Evolutionary conservation across 306 rosid genomes (phyloP), one percentile per base, ranked within the genome.

Genomic region (Sindora glabra): DNA sequence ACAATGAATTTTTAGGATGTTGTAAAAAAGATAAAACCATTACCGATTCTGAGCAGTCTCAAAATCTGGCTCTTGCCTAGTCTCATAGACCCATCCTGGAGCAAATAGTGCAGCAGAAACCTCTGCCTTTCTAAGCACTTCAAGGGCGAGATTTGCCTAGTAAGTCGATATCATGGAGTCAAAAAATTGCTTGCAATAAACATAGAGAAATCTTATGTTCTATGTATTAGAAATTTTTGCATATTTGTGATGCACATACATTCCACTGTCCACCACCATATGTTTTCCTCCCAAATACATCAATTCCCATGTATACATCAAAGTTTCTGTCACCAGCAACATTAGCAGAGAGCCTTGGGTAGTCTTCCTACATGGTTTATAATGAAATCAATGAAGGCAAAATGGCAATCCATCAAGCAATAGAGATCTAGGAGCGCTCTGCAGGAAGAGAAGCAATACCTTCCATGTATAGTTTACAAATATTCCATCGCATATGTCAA

Each of bases 181-280:
- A 64, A 26, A 10, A 45, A 58, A 64, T n/a, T n/a, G n/a, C n/a
- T n/a, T n/a, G 9, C 14, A 54, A 0, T 17, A 17, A 3, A 59
- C 21, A 48, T 40, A 42, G 11, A 27, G 13, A 59, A 24, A 57
- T 23, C 18, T 49, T 36, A 42, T 59, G 61, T 60, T 62, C 15
- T 4, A 32, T 29, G 48, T 22, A 11, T 22, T 27, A 5, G 24
- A 37, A 39, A 56, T 45, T 55, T 27, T 27, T 19, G 65, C 38
- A 59, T 68, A 39, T 55, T n/a, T 50, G 49, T 36, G 55, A 53
- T 50, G 17, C 44, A 67, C 99, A 39, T 79, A 89, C 99, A 66
- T 83, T 80, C 99, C 99, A 92, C 61, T 82, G 80, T 62, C 99
- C 99, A 73, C 96, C 96, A 36, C 99, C 95, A 37, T 65, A 92